These are phyloP conservation scores for Porcisia hertigi DNA, from an alignment of 208 protist species.

Conservation along the genomic window DNA sequence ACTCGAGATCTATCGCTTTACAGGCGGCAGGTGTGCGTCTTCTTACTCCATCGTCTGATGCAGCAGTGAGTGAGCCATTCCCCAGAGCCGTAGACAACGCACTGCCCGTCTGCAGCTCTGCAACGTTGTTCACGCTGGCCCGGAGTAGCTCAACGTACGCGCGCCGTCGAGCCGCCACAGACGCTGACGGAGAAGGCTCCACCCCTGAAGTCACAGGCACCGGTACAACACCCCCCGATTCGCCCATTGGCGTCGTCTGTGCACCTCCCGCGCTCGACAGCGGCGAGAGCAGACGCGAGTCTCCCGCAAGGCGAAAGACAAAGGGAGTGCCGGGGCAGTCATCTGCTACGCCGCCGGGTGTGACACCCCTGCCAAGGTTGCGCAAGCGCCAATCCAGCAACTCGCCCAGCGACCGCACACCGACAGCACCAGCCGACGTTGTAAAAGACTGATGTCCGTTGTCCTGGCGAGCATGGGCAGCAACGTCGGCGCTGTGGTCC, in stretches of 20 bases:
- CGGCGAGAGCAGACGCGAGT: too few relatives aligned
- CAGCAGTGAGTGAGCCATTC: neutral
- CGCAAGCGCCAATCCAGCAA: constrained; percentile 23
- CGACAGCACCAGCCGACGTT: neutral
- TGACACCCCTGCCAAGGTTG: neutral
- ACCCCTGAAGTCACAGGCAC: neutral
- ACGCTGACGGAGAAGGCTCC: neutral
- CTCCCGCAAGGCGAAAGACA: neutral
- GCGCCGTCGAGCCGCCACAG: constrained; percentile 13
- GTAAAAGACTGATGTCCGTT: neutral
- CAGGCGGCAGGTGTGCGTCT: neutral
- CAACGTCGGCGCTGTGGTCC: neutral
- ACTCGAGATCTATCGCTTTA: neutral
- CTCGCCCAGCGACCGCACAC: constrained; percentile 12
- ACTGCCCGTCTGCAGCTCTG: constrained; percentile 11
- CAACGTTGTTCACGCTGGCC: constrained; percentile 10
- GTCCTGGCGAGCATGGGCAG: neutral
- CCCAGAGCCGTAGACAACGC: neutral
- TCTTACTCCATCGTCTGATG: neutral
- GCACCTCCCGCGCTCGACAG: neutral
- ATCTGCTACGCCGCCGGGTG: neutral
- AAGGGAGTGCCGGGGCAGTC: neutral
- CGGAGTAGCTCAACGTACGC: constrained; percentile 22
- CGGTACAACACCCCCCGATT: neutral
- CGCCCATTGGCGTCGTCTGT: neutral